phyloP scores from a whole-genome alignment of 1,284 basidiomycete genomes.

The Clitocybe nebularis region DNA sequence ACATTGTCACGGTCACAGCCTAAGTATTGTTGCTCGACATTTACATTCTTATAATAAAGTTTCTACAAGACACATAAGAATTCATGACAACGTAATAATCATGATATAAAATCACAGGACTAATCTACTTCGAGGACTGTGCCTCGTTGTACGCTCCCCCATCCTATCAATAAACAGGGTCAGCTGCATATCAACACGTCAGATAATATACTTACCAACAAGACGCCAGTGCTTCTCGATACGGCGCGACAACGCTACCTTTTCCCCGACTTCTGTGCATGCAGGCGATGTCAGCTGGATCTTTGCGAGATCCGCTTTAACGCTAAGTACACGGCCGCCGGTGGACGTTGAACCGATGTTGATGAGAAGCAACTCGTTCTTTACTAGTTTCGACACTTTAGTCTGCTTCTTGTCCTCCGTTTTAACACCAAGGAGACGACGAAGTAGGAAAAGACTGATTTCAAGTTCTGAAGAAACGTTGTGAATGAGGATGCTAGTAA shows the following conservation, averaged over 20 bases:
- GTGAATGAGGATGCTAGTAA: too few species aligned
- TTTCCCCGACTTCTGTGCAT: conserved; percentile 93
- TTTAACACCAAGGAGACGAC: conserved; percentile 95
- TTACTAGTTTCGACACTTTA: conserved; percentile 89
- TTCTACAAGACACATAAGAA: too few species aligned
- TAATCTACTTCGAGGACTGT: conserved; percentile 50
- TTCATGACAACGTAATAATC: too few species aligned
- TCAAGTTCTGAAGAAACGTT: conserved; percentile 63
- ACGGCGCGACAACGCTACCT: conserved; percentile 87
- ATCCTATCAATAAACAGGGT: conserved; percentile 29
- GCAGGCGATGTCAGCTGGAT: conserved; percentile 90
- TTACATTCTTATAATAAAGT: too few species aligned
- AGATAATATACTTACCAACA: conserved; percentile 53
- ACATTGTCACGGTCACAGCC: too few species aligned
- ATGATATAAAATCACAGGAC: too few species aligned
- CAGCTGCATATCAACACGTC: background rate
- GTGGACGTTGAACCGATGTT: conserved; percentile 95
- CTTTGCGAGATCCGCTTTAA: conserved; percentile 91
- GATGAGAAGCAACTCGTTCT: conserved; percentile 91
- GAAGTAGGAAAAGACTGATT: conserved; percentile 89
- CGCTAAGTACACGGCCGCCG: conserved; percentile 86
- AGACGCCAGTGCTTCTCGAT: conserved; percentile 98
- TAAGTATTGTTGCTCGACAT: too few species aligned
- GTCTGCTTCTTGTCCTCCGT: conserved; percentile 99
- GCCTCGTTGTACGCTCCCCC: conserved; percentile 51